Evolutionary conservation across 768 basidiomycete genomes (phyloP).

Genomic region (Boletellus ananas): DNA sequence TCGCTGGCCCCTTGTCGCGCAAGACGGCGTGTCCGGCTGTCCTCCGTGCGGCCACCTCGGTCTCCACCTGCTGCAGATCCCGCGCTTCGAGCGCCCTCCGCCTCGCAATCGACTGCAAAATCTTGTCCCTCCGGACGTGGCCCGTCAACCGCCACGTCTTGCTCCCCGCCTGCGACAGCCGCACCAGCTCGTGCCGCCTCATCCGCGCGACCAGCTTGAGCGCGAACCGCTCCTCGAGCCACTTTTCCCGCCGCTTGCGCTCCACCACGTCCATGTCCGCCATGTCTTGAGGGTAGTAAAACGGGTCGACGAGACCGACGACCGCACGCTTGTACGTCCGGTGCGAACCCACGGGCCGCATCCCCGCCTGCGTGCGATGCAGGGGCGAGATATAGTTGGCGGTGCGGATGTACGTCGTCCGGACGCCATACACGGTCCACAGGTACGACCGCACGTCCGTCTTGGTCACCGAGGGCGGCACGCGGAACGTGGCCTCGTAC

Average conservation of each 20-base stretch:
- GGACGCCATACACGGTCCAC: conserved; percentile 77
- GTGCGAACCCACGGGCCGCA: conserved; percentile 32
- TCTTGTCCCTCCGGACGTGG: conserved; percentile 44
- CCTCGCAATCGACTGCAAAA: conserved; percentile 47
- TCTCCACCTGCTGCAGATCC: conserved; percentile 36
- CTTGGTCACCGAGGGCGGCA: conserved; percentile 88
- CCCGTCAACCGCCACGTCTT: conserved; percentile 39
- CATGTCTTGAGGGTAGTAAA: conserved; percentile 82
- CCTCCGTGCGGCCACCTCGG: conserved; percentile 26
- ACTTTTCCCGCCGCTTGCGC: conserved; percentile 51
- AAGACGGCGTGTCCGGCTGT: conserved; percentile 22
- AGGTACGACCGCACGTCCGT: conserved; percentile 89
- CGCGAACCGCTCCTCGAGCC: conserved; percentile 60
- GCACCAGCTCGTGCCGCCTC: conserved; percentile 33
- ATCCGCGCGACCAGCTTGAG: conserved; percentile 34
- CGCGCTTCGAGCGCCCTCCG: conserved; percentile 42
- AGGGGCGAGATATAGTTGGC: conserved; percentile 76
- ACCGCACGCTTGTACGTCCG: conserved; percentile 87
- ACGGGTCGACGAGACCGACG: conserved; percentile 87
- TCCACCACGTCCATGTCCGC: conserved; percentile 71
- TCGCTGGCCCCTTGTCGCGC: conserved; percentile 15
- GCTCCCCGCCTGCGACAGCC: conserved; percentile 34
- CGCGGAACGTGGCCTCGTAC: conserved; percentile 90
- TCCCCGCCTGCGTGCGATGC: conserved; percentile 26
- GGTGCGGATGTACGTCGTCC: conserved; percentile 93